These are phyloP conservation scores for Quercus aquifolioides DNA, from an alignment of 306 rosid genomes.

Conservation along the genomic window DNA sequence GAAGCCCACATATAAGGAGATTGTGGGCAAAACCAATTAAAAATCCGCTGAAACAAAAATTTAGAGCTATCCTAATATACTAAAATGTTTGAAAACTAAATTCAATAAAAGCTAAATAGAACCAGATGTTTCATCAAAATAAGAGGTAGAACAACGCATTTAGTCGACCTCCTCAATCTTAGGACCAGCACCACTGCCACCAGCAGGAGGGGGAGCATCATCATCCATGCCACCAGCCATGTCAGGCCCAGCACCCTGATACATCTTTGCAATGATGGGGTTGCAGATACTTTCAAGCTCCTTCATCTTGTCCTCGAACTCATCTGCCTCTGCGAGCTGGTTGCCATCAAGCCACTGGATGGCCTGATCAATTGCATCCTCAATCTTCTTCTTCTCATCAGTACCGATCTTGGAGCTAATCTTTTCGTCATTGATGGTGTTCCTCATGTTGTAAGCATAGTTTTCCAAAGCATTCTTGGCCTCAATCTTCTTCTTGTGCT, in stretches of 20 bases:
- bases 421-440: conserved; percentile 67
- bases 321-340: conserved; percentile 64
- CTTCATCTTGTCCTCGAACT: conserved; percentile 80
- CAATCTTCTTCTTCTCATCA: conserved; percentile 62
- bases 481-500: conserved; percentile 72
- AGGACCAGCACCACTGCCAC: conserved; percentile 67
- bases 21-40: neutral
- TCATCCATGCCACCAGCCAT: conserved; percentile 35
- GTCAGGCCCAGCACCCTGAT: conserved; percentile 60
- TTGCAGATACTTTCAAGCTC: conserved; percentile 65
- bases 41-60: neutral
- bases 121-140: neutral
- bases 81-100: neutral
- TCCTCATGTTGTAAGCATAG: conserved; percentile 74
- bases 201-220: conserved; percentile 51
- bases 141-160: neutral
- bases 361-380: conserved; percentile 57
- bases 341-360: conserved; percentile 70
- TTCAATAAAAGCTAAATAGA: neutral
- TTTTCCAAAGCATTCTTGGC: conserved; percentile 70
- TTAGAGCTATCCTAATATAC: neutral
- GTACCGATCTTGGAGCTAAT: conserved; percentile 58
- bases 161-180: conserved; percentile 81
- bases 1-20: no score
- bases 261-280: conserved; percentile 78